Evolutionary conservation across 208 protist species (phyloP).

Genomic region (Herpetomonas tarakana): DNA sequence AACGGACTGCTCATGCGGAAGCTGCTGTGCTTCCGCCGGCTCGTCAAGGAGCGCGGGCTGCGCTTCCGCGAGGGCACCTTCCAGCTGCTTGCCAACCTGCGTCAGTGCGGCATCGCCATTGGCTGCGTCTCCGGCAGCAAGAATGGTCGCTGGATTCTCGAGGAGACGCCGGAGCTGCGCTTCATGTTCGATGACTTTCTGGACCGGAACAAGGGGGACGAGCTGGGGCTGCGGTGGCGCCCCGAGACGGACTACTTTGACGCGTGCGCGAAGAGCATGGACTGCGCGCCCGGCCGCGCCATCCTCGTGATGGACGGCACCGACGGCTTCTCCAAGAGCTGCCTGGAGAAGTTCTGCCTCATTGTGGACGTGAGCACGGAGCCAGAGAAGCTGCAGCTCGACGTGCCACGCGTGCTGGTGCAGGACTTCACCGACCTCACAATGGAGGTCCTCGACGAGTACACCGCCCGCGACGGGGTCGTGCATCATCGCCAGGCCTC

Average conservation of each 20-base stretch:
- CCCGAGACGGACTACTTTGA: slow-evolving; percentile 89
- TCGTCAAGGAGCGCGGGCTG: slow-evolving; percentile 48
- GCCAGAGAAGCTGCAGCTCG: slow-evolving; percentile 33
- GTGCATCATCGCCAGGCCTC: slow-evolving; percentile 19
- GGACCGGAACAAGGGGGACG: slow-evolving; percentile 69
- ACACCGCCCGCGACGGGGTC: slow-evolving; percentile 27
- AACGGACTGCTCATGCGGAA: slow-evolving; percentile 71
- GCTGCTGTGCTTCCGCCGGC: slow-evolving; percentile 54
- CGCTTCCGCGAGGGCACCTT: slow-evolving; percentile 49
- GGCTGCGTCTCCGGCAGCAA: slow-evolving; percentile 85
- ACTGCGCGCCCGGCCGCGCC: slow-evolving; percentile 45
- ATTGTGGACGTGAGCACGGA: slow-evolving; percentile 64
- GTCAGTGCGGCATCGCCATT: slow-evolving; percentile 68
- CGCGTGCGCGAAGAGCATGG: slow-evolving; percentile 59
- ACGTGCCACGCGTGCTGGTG: slow-evolving; percentile 32
- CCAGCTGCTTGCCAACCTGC: slow-evolving; percentile 65
- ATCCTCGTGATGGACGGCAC: slow-evolving; percentile 82
- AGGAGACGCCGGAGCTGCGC: slow-evolving; percentile 53
- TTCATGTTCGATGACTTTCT: slow-evolving; percentile 70
- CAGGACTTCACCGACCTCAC: slow-evolving; percentile 50
- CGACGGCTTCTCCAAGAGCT: slow-evolving; percentile 73
- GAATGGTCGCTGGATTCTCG: slow-evolving; percentile 72
- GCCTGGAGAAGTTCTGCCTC: slow-evolving; percentile 74
- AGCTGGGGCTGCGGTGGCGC: slow-evolving; percentile 50
- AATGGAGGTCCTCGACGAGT: slow-evolving; percentile 52